Evolutionary conservation across 495 filamentous ascomycete species (phyloP), one percentile per base, ranked within the genome.

Genomic region (Penicillium herquei): DNA sequence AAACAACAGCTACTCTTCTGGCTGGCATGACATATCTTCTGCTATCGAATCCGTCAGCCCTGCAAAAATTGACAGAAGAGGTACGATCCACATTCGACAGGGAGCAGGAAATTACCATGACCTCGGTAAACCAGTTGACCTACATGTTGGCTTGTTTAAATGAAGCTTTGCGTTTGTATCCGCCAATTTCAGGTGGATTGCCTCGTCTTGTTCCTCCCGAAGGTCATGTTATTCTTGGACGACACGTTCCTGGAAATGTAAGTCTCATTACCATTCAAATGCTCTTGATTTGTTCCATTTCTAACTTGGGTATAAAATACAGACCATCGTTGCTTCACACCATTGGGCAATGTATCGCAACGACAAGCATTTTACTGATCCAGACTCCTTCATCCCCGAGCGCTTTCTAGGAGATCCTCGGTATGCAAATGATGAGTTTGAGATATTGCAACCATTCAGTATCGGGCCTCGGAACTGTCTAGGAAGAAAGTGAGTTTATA

Each of bases 1-100:
- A 87, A 59, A 86, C 83, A 0, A 79, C 81, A 6, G 83, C 83
- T 0, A 84, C 81, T 0, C 54, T 72, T 1, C 56, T 86, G 0
- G 61, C 66, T 0, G 83, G 80, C 1, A 70, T 69, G 6, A 70
- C 80, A 17, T 85, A 74, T 41, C 74, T 79, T 34, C 73, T 86
- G 0, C 64, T 80, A 9, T 67, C 70, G 6, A 61, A 79, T 40
- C 70, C 72, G 0, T 58, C 66, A 0, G 63, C 65, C 14, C 63
- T 80, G 52, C 33, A 50, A 7, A 68, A 51, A 18, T 62, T 83
- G 0, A 49, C 55, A 0, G 6, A 52, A 1, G 83, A 85, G 48
- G 66, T 87, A 21, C 72, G 81, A 7, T 51, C 58, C 14, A 42
- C 57, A 6, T 84, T 85, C 33, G 9, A 46, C 0, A 33, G 34